These are phyloP conservation scores for Carnegiea gigantea DNA, from an alignment of 179 eudicot genomes.

Conservation along the genomic window DNA sequence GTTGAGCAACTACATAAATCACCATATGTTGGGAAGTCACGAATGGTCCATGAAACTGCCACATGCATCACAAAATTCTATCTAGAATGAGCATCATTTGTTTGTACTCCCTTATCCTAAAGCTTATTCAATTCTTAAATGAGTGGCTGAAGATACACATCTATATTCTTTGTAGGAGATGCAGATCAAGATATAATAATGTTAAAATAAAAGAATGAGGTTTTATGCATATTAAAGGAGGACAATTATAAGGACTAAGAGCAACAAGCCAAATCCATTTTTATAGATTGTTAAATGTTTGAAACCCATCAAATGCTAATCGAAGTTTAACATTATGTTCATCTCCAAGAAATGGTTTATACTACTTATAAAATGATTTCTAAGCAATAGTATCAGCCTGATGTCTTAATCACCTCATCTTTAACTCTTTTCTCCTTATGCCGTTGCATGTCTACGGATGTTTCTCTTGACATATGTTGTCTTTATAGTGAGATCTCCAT, in stretches of 20 bases:
- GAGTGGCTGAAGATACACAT: background rate
- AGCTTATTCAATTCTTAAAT: background rate
- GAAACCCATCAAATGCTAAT: constrained; percentile 25
- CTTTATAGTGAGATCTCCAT: no score
- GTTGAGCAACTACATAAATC: background rate
- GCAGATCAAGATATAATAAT: no score
- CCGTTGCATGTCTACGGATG: constrained; percentile 23
- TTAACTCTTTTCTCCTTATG: constrained; percentile 12
- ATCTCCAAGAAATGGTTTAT: background rate
- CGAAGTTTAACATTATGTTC: constrained; percentile 14
- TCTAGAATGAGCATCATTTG: background rate
- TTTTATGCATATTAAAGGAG: constrained; percentile 26
- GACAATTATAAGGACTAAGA: constrained; percentile 25
- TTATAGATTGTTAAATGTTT: no score
- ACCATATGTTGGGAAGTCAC: background rate
- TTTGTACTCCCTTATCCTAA: background rate
- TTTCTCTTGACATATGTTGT: constrained; percentile 15
- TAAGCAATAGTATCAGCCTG: background rate
- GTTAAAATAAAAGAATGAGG: no score
- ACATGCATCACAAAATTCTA: background rate
- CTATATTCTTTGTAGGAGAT: no score
- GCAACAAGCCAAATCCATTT: constrained; percentile 20
- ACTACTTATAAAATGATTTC: constrained; percentile 3
- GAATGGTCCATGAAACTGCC: background rate
- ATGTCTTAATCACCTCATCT: background rate